Percentiles rank a stretch among this genome's conserved stretches.
Conservation (phyloP, 176 grass and related monocot species). For the Rhynchospora breviuscula region DNA sequence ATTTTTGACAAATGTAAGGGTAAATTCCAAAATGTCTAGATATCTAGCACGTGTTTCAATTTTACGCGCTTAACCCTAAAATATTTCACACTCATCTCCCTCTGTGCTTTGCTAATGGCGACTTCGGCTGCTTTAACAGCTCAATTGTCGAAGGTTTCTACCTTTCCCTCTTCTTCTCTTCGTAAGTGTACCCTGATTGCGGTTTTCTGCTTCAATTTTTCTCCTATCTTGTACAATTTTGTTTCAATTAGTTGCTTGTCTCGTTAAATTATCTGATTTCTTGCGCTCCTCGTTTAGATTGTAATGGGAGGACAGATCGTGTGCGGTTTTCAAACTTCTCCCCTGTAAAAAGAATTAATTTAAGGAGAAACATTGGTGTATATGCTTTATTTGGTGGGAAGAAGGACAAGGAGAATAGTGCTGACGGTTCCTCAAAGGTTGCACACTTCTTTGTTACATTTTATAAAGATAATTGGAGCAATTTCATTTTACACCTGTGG, state of each 20-base stretch:
- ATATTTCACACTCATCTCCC: not conserved
- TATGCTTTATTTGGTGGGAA: conserved; percentile 97
- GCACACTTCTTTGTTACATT: conserved; percentile 5
- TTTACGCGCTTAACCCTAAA: conserved; percentile 3
- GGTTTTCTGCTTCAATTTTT: not conserved
- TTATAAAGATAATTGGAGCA: not conserved
- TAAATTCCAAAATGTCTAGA: not conserved
- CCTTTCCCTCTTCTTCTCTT: conserved; percentile 19
- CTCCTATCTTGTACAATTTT: not conserved
- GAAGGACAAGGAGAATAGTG: conserved; percentile 76
- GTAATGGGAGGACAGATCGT: conserved; percentile 30
- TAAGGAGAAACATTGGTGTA: conserved; percentile 46
- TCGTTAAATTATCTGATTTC: not conserved
- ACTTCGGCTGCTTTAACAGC: conserved; percentile 13
- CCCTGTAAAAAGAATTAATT: conserved; percentile 38
- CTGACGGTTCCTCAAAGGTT: conserved; percentile 58
- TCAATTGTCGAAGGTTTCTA: conserved; percentile 23
- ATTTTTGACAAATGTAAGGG: not conserved
- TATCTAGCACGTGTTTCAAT: not conserved
- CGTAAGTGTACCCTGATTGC: not conserved
- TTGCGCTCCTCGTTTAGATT: conserved; percentile 47
- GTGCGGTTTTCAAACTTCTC: conserved; percentile 43
- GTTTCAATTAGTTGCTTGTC: not conserved
- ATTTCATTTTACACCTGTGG: not conserved
- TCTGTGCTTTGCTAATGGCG: not conserved